Conservation (phyloP, 148 eudicot species). For the Silene latifolia region DNA sequence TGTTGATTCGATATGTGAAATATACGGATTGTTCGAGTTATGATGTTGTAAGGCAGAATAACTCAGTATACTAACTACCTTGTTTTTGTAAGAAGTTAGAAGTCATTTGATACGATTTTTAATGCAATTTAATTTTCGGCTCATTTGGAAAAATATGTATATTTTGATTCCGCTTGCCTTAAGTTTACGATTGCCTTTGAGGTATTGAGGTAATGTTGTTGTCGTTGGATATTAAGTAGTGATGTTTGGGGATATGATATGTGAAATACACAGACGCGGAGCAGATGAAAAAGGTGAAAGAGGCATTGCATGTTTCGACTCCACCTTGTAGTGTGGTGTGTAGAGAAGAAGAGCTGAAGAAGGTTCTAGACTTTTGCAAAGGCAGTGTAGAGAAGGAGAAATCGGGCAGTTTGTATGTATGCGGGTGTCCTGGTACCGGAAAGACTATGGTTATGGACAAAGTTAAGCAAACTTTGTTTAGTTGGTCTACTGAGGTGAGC, state of each 20-base stretch:
- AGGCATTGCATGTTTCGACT: constrained; percentile 77
- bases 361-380: constrained; percentile 69
- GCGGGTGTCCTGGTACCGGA: constrained; percentile 90
- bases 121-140: no score
- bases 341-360: constrained; percentile 61
- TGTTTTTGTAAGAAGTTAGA: no score
- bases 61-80: neutral
- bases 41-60: neutral
- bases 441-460: constrained; percentile 80
- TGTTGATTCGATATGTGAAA: no score
- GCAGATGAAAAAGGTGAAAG: constrained; percentile 61
- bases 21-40: neutral
- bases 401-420: constrained; percentile 67
- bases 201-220: neutral
- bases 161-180: no score
- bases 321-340: constrained; percentile 49
- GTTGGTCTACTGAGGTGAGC: constrained; percentile 71
- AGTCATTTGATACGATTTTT: no score
- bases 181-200: neutral
- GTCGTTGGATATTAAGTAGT: neutral
- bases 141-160: neutral
- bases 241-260: neutral
- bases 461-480: constrained; percentile 43
- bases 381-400: constrained; percentile 45
- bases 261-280: constrained; percentile 34